Conservation (phyloP, 805 yeast genomes). For the Ogataea naganishii region DNA sequence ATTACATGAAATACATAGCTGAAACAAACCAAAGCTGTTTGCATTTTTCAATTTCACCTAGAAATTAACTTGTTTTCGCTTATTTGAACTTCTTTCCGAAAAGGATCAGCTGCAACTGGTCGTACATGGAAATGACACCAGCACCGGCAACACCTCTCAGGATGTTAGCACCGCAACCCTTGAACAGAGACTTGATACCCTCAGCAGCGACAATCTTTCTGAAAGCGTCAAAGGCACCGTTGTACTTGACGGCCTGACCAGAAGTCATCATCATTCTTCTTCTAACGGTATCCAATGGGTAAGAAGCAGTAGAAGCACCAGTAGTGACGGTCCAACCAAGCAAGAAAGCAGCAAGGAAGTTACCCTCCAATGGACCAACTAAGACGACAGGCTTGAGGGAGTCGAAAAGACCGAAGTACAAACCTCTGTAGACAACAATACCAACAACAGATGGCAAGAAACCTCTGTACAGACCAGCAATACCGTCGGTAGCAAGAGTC, state of each 20-base stretch:
- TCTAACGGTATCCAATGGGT: constrained; percentile 98
- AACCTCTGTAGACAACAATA: constrained; percentile 98
- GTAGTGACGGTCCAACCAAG: constrained; percentile 98
- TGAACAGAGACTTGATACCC: constrained; percentile 89
- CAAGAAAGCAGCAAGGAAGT: constrained; percentile 90
- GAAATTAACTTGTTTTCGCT: constrained; percentile 18
- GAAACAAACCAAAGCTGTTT: too few relatives aligned
- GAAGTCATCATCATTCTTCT: constrained; percentile 99
- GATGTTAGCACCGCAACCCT: constrained; percentile 99
- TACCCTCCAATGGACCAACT: constrained; percentile 91
- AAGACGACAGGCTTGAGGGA: constrained; percentile 91
- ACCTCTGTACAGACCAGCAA: constrained; percentile 99
- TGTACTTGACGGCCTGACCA: constrained; percentile 95
- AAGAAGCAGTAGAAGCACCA: constrained; percentile 97
- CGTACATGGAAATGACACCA: constrained; percentile 97
- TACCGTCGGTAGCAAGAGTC: constrained; percentile 92
- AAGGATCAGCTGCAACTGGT: constrained; percentile 88
- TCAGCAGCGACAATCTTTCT: constrained; percentile 88
- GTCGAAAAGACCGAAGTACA: constrained; percentile 96
- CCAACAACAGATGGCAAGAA: constrained; percentile 98
- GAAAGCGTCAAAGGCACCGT: constrained; percentile 93
- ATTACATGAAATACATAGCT: too few relatives aligned
- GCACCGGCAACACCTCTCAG: constrained; percentile 99
- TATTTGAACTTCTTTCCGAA: constrained; percentile 93
- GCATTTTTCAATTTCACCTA: too few relatives aligned